Evolutionary conservation across 2,329 filamentous ascomycete species (phyloP), one percentile per base, ranked within the genome.

Genomic region (Paecilomyces niveus): DNA sequence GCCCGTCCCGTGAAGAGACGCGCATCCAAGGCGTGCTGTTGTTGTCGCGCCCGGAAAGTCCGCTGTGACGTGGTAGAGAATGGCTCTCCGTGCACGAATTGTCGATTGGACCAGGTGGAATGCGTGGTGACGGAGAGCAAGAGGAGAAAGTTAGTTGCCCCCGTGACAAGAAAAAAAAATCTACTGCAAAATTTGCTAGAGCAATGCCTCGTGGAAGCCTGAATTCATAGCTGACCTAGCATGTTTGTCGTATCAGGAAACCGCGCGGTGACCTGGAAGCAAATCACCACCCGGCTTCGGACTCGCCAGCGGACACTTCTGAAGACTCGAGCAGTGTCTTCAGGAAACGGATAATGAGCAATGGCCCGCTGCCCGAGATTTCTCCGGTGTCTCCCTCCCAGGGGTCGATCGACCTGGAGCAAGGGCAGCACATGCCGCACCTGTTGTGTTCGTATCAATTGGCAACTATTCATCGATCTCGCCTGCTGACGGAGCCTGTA

Each of bases 41-140:
- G 89, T 67, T 96, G 92, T 76, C 85, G 92, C 67, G 87, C 89
- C 58, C 86, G 92, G 70, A 97, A 97, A 74, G 92, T 97, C 50
- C 85, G 92, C 58, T 97, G 92, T 78, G 92, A 97, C 78, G 92
- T 96, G 58, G 91, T 94, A 59, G 91, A 96, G 74, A 84, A 85
- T 73, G 88, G 89, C 54, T 88, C 88, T 51, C 91, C 91, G 1
- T 96, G 91, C 74, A 92, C 89, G 58, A 96, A 96, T 74, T 95
- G 91, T 76, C 82, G 89, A 22, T 67, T 80, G 64, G 79, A 81
- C 59, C 77, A 79, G 62, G 78, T 81, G 53, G 74, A 78, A 63
- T 81, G 79, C 63, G 68, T 88, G 57, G 85, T 90, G 24, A 87
- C 88, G 64, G 87, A 95, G 74, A 93, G 89, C 78, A 90, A 91